Base-by-base conservation (phyloP, 352 stramenopile species). In the Vaucheria bursata region DNA sequence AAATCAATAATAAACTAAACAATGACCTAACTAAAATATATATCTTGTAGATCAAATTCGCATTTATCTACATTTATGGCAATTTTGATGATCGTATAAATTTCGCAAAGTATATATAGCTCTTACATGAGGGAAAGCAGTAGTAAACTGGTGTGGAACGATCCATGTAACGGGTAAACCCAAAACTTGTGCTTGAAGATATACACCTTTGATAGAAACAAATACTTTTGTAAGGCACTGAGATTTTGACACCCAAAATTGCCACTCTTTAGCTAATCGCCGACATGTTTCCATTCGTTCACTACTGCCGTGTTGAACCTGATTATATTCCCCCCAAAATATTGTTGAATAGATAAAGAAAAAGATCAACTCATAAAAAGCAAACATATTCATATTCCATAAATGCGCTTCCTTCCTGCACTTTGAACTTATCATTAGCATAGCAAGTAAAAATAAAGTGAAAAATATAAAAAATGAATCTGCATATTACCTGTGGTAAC, bases 201-300 rank as follows among this genome's bases (percentile, higher is more conserved):
- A 99, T 64, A 99, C 91, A 39, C 96, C 96, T 88, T 99, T 99
- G 79, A 99, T 97, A 72, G 90, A 97, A 79, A 99, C 94, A 86
- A 99, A 99, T 4, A 95, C 89, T 12, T 50, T 99, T 37, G 90
- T 95, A 50, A 99, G 89, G 53, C 88, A 88, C 33, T 89, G 87
- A 0, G 93, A 91, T 59, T 89, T 88, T 1, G 92, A 89, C 45
- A 98, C 88, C 87, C 97, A 98, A 71, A 97, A 96, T 45, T 90
- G 85, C 96, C 96, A 99, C 80, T 97, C 90, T 53, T 91, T 90
- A 33, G 92, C 88, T 32, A 99, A 90, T 31, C 89, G 87, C 73
- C 95, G 85, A 74, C 95, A 98, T 64, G 90, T 95, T 68, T 93
- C 91, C 39, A 69, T 29, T 69, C 59, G 5, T 8, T 69, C 6